Evolutionary conservation across 192 early-diverging fungal genomes (phyloP).

Genomic region (Lunasporangiospora selenospora): DNA sequence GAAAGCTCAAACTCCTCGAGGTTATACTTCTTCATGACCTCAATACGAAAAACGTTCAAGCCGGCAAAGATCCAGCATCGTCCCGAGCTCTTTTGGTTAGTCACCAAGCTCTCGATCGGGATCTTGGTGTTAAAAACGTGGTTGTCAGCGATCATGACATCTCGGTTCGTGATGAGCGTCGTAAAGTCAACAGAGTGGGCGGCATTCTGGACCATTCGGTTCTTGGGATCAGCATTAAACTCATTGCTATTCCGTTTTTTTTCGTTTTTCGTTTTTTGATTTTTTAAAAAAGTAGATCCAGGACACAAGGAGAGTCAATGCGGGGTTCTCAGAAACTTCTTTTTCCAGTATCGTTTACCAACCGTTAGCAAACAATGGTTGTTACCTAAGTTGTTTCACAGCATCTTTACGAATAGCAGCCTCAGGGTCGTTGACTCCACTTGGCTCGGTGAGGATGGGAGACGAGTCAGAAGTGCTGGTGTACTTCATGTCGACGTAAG

Average conservation of each 20-base stretch:
- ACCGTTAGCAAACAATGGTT: too few relatives aligned
- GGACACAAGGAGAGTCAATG: neutral
- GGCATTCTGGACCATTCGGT: constrained; percentile 70
- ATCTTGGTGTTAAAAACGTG: constrained; percentile 66
- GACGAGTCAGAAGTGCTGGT: neutral
- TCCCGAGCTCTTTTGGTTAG: constrained; percentile 78
- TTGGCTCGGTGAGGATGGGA: constrained; percentile 34
- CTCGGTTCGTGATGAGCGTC: constrained; percentile 65
- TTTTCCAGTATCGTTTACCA: too few relatives aligned
- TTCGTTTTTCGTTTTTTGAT: too few relatives aligned
- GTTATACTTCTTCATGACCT: constrained; percentile 77
- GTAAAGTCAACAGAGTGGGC: constrained; percentile 63
- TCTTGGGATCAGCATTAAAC: constrained; percentile 72
- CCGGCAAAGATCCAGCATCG: constrained; percentile 89
- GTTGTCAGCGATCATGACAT: constrained; percentile 55
- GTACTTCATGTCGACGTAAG: constrained; percentile 45
- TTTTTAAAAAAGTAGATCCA: neutral
- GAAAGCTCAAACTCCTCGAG: constrained; percentile 82
- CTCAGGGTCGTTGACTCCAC: constrained; percentile 26
- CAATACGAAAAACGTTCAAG: constrained; percentile 72
- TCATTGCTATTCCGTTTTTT: too few relatives aligned
- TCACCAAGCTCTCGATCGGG: constrained; percentile 58
- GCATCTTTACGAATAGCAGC: constrained; percentile 23
- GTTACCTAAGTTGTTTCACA: constrained; percentile 29
- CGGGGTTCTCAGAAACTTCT: constrained; percentile 21